These are phyloP conservation scores for Colletotrichum tropicale DNA, from an alignment of 2,329 filamentous ascomycete species.

Conservation along the genomic window DNA sequence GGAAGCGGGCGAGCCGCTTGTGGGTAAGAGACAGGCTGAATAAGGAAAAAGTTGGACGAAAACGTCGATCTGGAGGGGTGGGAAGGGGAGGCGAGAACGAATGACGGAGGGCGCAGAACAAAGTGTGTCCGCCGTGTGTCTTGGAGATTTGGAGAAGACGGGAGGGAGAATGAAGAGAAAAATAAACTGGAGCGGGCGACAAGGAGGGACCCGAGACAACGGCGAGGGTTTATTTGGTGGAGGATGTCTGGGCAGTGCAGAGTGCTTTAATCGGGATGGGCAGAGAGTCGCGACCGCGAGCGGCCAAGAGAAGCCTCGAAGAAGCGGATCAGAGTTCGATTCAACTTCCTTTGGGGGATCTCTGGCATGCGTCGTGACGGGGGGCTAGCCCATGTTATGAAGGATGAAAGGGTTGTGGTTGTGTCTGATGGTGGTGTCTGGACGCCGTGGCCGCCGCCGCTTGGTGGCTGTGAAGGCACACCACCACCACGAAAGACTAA, in stretches of 20 bases:
- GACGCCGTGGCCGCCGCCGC: neutral
- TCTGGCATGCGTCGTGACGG: neutral
- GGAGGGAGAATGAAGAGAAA: neutral
- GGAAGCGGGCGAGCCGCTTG: conserved; percentile 15
- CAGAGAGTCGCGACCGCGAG: neutral
- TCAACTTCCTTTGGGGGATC: neutral
- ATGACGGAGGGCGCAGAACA: neutral
- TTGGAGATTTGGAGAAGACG: neutral
- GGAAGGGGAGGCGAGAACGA: neutral
- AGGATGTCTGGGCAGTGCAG: neutral
- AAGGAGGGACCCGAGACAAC: conserved; percentile 15
- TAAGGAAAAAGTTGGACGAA: conserved; percentile 10
- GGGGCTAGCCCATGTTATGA: conserved; percentile 1
- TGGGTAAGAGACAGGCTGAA: neutral
- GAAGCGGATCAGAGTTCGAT: conserved; percentile 1
- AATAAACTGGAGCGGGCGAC: neutral
- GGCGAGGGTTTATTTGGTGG: conserved; percentile 14
- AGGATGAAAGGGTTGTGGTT: neutral
- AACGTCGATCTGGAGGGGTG: conserved; percentile 10
- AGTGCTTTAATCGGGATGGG: neutral
- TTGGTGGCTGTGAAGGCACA: neutral
- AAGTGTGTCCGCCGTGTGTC: neutral
- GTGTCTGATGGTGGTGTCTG: neutral
- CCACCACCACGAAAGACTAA: neutral
- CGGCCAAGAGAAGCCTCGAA: neutral